Evolutionary conservation across 768 basidiomycete genomes (phyloP).

Genomic region (Lentinula sp.): DNA sequence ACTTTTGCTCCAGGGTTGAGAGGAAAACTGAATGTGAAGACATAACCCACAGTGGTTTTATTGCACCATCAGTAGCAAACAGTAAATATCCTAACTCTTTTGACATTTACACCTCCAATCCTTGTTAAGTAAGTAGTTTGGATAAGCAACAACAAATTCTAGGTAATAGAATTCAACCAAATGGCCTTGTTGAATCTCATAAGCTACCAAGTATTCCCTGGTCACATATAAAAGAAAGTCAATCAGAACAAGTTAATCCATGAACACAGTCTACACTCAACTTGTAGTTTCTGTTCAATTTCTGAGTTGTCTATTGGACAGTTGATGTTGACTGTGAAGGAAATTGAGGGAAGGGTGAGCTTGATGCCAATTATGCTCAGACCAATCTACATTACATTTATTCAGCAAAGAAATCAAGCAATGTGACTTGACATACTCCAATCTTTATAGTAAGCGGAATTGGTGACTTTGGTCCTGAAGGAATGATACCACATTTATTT

Average conservation of each 20-base stretch:
- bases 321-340: not conserved
- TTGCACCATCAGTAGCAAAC: no score
- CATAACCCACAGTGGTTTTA: no score
- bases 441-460: not conserved
- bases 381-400: not conserved
- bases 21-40: no score
- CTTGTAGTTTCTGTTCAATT: not conserved
- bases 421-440: not conserved
- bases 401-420: not conserved
- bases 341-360: not conserved
- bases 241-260: no score
- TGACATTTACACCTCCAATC: no score
- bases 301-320: not conserved
- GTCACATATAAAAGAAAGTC: not conserved
- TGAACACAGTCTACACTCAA: not conserved
- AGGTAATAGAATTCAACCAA: not conserved
- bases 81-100: no score
- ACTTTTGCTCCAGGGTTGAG: no score
- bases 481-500: not conserved
- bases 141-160: no score
- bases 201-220: not conserved
- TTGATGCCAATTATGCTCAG: not conserved
- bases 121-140: no score
- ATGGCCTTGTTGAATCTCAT: not conserved
- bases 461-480: not conserved